Conservation (phyloP, 305 asterid genomes). For the Fraxinus sp. region DNA sequence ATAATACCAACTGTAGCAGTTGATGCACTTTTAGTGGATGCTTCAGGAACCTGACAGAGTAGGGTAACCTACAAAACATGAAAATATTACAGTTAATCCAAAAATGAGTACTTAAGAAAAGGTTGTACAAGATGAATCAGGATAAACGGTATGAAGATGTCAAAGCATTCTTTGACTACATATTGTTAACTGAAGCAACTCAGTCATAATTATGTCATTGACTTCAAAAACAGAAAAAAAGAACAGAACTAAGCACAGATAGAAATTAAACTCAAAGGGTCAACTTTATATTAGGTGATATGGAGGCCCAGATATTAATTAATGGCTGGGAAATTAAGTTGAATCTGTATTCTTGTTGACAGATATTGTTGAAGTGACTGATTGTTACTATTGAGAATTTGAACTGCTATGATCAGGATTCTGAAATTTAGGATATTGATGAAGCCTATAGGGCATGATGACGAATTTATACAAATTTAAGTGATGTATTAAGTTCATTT, state of each 20-base stretch:
- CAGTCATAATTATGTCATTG: neutral
- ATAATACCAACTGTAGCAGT: constrained; percentile 82
- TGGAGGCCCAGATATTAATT: neutral
- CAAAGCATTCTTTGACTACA: neutral
- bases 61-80: constrained; percentile 71
- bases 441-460: neutral
- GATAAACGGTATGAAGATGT: neutral
- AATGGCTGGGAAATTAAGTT: neutral
- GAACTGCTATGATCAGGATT: neutral
- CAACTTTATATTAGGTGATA: neutral
- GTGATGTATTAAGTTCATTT: neutral
- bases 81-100: constrained; percentile 19
- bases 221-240: neutral
- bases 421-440: neutral
- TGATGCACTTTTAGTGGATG: constrained; percentile 58
- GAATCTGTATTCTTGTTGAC: neutral
- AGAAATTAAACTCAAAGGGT: neutral
- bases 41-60: constrained; percentile 84
- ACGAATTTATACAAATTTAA: neutral
- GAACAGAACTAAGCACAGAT: neutral
- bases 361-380: neutral
- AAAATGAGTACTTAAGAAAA: constrained; percentile 16
- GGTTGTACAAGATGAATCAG: constrained; percentile 11
- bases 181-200: neutral
- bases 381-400: neutral